Evolutionary conservation across 176 grass and related monocot species (phyloP).

Genomic region (Stipa capillata): DNA sequence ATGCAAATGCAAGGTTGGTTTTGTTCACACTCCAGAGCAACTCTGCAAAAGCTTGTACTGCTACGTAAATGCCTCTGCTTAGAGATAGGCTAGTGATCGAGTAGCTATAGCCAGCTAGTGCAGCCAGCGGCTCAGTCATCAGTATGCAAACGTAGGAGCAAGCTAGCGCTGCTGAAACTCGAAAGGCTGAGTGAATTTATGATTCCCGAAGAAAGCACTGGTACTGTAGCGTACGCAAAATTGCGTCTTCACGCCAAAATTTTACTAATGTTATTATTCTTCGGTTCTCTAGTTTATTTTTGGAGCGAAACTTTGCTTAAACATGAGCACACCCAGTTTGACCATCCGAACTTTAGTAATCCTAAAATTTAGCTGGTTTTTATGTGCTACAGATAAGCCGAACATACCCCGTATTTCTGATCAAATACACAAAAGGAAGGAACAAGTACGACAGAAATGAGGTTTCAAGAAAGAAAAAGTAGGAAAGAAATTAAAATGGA

Average conservation of each 20-base stretch:
- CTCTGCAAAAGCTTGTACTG: neutral
- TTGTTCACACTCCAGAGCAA: neutral
- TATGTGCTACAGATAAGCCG: no score
- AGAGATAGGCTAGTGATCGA: neutral
- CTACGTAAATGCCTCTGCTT: neutral
- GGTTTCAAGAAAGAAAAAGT: neutral
- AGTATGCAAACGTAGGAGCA: no score
- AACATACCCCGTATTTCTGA: no score
- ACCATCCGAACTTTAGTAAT: no score
- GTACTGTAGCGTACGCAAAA: no score
- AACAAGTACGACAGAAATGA: no score
- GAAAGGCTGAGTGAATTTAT: neutral
- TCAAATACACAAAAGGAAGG: neutral
- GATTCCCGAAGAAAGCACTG: neutral
- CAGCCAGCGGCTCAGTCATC: neutral
- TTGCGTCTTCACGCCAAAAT: no score
- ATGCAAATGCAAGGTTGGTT: neutral
- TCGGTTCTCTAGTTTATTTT: no score
- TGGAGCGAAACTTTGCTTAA: no score
- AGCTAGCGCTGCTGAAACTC: conserved; percentile 3
- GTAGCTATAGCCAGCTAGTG: neutral
- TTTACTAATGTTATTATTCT: no score
- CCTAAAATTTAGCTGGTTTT: no score
- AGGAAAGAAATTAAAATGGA: neutral
- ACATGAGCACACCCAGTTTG: no score